Base-by-base conservation (phyloP, 352 stramenopile species). In the Aphanomyces euteiches region DNA sequence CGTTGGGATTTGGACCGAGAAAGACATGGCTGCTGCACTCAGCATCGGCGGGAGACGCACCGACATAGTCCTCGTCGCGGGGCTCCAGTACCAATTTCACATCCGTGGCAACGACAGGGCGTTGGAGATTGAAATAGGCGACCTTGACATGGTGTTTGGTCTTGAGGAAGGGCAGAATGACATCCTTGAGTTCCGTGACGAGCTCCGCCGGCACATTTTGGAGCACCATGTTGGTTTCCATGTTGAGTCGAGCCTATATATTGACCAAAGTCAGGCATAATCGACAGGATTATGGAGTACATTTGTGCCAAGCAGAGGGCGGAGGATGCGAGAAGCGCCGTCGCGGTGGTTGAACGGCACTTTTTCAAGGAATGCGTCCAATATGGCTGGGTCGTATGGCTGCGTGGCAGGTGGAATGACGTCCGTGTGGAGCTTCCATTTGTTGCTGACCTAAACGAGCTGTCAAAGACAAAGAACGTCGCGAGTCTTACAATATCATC, bases 81-180 rank as follows among this genome's bases (percentile, higher is more conserved):
- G 78, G 80, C 73, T 94, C 83, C n/a, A 94, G 76, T 63, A 79
- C 87, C n/a, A 94, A 76, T 7, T 85, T 83, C 39, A 92, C 78
- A 34, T 94, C 86, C 1, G 86, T 90, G 19, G 90, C 84, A 0
- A 94, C 71, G 13, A 85, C 91, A 54, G 82, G 83, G 36, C 86
- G 84, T 75, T 89, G 75, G 75, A 90, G 75, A 4, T 80, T 89
- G 36, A 79, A 76, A 66, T 88, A 93, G 54, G 80, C 83, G 13
- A 93, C 78, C 34, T 85, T 78, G 50, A 91, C 73, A 39, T 79
- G 79, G 43, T 85, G 84, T 47, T 90, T 78, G 7, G 84, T 79
- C 74, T 92, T 93, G 43, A 93, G 77, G 47, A 89, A 63, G 40
- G 86, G 86, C 48, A 93, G 50, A 13, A 93, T 38, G 56, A 86